A percentile compares a stretch with the other conserved stretches of the same genome.
Evolutionary conservation across 768 basidiomycete species (phyloP).

Genomic region (Leccinum barrowsii): DNA sequence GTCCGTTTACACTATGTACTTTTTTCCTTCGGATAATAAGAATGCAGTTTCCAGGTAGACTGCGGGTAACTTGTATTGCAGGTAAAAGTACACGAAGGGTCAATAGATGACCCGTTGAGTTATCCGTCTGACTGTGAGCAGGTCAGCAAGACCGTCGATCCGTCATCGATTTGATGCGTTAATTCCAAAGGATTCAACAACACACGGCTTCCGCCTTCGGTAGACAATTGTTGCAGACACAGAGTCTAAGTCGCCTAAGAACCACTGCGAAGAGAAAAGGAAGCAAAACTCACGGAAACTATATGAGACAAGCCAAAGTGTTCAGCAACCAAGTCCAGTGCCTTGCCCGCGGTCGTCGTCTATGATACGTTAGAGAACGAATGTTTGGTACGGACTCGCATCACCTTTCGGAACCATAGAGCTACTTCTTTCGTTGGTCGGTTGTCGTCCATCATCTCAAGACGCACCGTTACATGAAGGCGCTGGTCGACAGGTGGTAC

Average conservation of each 20-base stretch:
- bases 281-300: constrained; percentile 12
- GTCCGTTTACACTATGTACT: constrained; percentile 21
- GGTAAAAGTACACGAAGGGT: neutral
- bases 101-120: neutral
- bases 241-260: constrained; percentile 40
- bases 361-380: constrained; percentile 25
- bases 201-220: constrained; percentile 23
- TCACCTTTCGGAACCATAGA: constrained; percentile 75
- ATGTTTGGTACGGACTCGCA: neutral
- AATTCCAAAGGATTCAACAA: constrained; percentile 51
- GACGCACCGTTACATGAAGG: constrained; percentile 49
- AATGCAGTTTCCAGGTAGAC: constrained; percentile 1
- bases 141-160: constrained; percentile 30
- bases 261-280: neutral
- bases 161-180: constrained; percentile 53
- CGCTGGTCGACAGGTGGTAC: constrained; percentile 52
- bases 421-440: constrained; percentile 37
- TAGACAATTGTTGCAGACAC: constrained; percentile 32
- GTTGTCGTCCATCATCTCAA: constrained; percentile 16
- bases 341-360: constrained; percentile 57
- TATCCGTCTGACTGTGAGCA: neutral
- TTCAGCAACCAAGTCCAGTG: constrained; percentile 50
- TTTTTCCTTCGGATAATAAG: constrained; percentile 16
- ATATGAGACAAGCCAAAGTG: constrained; percentile 15
- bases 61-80: neutral